Base-by-base conservation (phyloP, 768 basidiomycete species). In the Leccinellum luteum region DNA sequence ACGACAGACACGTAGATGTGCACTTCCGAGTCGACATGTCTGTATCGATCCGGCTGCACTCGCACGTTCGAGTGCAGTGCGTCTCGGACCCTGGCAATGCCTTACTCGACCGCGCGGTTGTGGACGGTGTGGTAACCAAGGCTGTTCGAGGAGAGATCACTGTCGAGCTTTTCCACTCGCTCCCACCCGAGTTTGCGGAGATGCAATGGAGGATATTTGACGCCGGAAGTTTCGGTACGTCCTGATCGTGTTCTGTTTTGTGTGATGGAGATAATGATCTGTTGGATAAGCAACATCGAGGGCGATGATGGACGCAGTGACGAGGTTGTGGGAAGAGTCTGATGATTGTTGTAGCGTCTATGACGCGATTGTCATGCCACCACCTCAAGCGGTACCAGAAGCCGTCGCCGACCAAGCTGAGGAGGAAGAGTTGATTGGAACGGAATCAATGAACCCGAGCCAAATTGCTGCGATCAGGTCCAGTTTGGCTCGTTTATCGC, bases 141-240 rank as follows among this genome's bases (percentile, higher is more conserved):
- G 78, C 83, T 1, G 52, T 66, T 31, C 78, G 78, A 56, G 85
- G 85, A 2, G 82, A 86, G 61, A 59, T 86, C 15, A 78, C 74
- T 41, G 78, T 87, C 30, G 74, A 80, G 41, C 63, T 86, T 23
- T 69, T 81, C 27, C 81, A 86, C 60, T 80, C 80, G 4, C 79
- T 82, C 13, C 86, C 86, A 1, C 85, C 85, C 0, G 86, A 89
- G 64, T 77, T 78, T 64, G 73, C 76, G 31, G 64, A 57, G 14
- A 86, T 87, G 77, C 79, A 85, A 43, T 89, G 86, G 86, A 81
- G 79, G 47, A 68, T 87, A 66, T 87, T 84, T 51, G 73, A 83
- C 63, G 84, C 85, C 0, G 85, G 85, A 15, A 85, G 82, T 55
- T 76, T 79, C 27, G 82, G 84, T 83, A 48, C 23, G 78, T 71